Conservation (phyloP, 2,329 filamentous ascomycete species). For the Diaporthe longicolla region DNA sequence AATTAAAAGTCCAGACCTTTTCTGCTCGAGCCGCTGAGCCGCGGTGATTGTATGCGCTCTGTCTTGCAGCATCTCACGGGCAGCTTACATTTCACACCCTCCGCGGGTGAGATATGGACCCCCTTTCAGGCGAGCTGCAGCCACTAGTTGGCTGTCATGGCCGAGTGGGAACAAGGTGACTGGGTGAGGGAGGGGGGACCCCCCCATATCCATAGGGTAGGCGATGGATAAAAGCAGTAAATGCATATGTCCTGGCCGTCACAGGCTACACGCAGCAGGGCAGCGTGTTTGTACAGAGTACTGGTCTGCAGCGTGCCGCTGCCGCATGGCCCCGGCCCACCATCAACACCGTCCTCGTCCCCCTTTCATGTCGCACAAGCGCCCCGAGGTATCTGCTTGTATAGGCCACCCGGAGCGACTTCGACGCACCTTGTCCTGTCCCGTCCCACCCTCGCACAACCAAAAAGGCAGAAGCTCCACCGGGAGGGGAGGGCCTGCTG, state of each 20-base stretch:
- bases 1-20: slow-evolving; percentile 31
- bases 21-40: slow-evolving; percentile 37
- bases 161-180: neutral
- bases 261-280: slow-evolving; percentile 12
- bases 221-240: slow-evolving; percentile 17
- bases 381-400: slow-evolving; percentile 31
- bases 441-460: neutral
- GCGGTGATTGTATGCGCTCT: slow-evolving; percentile 31
- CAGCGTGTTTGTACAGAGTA: slow-evolving; percentile 13
- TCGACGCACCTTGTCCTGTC: neutral
- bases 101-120: neutral
- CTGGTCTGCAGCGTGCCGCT: slow-evolving; percentile 37
- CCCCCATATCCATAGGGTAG: neutral
- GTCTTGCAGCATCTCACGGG: slow-evolving; percentile 33
- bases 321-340: slow-evolving; percentile 33
- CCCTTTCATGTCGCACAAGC: slow-evolving; percentile 1
- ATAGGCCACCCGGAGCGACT: slow-evolving; percentile 26
- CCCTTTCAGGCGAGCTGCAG: slow-evolving; percentile 34
- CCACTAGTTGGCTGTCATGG: slow-evolving; percentile 27
- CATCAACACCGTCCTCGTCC: neutral
- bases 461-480: neutral
- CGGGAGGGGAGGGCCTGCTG: neutral
- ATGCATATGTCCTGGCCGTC: slow-evolving; percentile 19
- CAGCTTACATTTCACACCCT: slow-evolving; percentile 15
- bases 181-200: neutral